Base-by-base conservation (phyloP, 257 asterid genomes). In the Forsythia suspensa region DNA sequence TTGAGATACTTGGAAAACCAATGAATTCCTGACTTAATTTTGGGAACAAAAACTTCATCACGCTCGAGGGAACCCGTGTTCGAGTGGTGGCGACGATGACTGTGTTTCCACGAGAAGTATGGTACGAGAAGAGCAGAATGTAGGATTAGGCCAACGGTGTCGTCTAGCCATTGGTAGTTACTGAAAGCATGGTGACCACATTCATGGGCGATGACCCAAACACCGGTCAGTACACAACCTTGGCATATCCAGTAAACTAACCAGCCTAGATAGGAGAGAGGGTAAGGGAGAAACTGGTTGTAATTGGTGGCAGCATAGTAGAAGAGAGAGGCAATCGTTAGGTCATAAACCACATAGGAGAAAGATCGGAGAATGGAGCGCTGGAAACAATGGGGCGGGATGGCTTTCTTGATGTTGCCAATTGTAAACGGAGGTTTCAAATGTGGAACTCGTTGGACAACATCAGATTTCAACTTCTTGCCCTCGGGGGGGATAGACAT, bases 301-400 rank as follows among this genome's bases (percentile, higher is more conserved):
- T 80, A 91, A 66, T 79, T 87, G 69, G 97, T 86, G 77, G 97
- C 97, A 6, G 77, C 73, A 29, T 89, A 86, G 94, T 90, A 91
- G 63, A 93, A 82, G 71, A 91, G 68, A 66, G 88, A 82, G 83
- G 83, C 91, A 12, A 93, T 85, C 51, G 82, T 63, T 3, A 91
- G 85, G 85, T 93, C 97, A 43, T 84, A 87, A 5, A 82, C 51
- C 15, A 91, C 91, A 1, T 91, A 93, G 71, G 97, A 93, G 82
- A 93, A 91, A 7, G 97, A 93, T 76, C 86, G 91, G 18, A 86
- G 90, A n/a, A 91, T 83, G 0, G 97, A 93, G 3, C 97, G 93
- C 82, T 89, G 72, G 91, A 93, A 93, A 76, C 97, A 93, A 87
- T 91, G 97, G 81, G 92, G 94, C 29, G 97, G 97, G 85, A 93